phyloP scores from a whole-genome alignment of 1,139 yeast genomes.

The Meyerozyma sp. region DNA sequence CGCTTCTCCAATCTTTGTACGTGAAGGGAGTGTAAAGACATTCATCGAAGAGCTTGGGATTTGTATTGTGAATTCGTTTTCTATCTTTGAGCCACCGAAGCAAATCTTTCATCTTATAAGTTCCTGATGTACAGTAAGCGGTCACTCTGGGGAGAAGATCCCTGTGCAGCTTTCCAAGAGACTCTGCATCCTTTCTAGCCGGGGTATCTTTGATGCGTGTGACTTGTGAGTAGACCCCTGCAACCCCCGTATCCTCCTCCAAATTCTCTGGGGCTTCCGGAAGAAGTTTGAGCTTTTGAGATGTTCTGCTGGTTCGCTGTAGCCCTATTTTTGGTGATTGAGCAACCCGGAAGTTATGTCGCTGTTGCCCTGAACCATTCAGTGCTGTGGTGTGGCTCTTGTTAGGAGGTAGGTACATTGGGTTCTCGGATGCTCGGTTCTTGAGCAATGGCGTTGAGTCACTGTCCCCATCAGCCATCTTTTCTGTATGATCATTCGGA shows the following conservation, averaged over 20 bases:
- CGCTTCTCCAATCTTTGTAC: conserved; percentile 74
- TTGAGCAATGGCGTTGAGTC: neutral
- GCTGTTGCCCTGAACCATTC: conserved; percentile 14
- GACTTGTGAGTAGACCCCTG: conserved; percentile 76
- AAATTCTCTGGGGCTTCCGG: conserved; percentile 68
- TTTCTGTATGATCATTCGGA: too few relatives aligned
- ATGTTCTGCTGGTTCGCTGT: conserved; percentile 82
- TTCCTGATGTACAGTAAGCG: conserved; percentile 92
- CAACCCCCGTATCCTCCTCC: conserved; percentile 17
- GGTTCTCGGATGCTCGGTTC: conserved; percentile 26
- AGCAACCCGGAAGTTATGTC: conserved; percentile 19
- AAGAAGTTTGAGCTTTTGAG: conserved; percentile 77
- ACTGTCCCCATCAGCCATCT: neutral
- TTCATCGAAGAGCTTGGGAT: conserved; percentile 88
- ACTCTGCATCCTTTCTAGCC: conserved; percentile 92
- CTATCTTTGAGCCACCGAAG: conserved; percentile 81
- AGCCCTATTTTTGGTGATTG: conserved; percentile 59
- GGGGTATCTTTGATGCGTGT: conserved; percentile 83
- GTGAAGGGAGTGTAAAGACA: conserved; percentile 87
- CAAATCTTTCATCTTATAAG: conserved; percentile 83
- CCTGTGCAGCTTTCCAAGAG: conserved; percentile 85
- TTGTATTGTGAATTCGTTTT: conserved; percentile 66
- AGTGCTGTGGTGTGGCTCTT: neutral
- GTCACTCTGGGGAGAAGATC: conserved; percentile 83
- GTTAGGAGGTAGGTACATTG: conserved; percentile 6